These are phyloP conservation scores for Umbilicus rupestris DNA, from an alignment of 164 flowering plant species.

Conservation along the genomic window DNA sequence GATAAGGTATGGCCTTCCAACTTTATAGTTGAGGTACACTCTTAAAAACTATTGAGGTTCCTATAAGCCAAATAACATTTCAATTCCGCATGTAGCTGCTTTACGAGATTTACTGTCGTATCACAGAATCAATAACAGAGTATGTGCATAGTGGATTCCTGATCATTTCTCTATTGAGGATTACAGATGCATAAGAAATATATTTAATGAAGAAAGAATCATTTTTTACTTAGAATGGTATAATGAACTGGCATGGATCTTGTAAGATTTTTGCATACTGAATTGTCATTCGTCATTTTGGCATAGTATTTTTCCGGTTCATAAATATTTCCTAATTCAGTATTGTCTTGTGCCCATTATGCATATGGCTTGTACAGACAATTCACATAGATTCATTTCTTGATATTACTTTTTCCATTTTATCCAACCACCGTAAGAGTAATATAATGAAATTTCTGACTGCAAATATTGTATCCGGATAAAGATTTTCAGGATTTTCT, in stretches of 20 bases:
- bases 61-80: neutral
- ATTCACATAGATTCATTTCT: neutral
- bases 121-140: neutral
- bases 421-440: neutral
- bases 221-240: neutral
- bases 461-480: neutral
- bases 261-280: no score
- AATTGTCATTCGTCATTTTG: neutral
- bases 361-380: neutral
- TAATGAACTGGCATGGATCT: no score
- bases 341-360: neutral
- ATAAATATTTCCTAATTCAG: neutral
- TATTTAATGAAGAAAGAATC: neutral
- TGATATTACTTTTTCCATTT: neutral
- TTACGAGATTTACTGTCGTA: no score
- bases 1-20: slow-evolving; percentile 34
- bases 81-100: no score
- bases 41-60: neutral
- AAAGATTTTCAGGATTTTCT: neutral
- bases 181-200: neutral
- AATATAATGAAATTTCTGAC: neutral
- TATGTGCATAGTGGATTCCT: neutral
- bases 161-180: neutral
- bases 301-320: neutral
- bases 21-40: neutral